Percentiles rank a stretch among this genome's conserved stretches.
phyloP scores from a whole-genome alignment of 257 asterid genomes.

The Solanum chiquidenum region DNA sequence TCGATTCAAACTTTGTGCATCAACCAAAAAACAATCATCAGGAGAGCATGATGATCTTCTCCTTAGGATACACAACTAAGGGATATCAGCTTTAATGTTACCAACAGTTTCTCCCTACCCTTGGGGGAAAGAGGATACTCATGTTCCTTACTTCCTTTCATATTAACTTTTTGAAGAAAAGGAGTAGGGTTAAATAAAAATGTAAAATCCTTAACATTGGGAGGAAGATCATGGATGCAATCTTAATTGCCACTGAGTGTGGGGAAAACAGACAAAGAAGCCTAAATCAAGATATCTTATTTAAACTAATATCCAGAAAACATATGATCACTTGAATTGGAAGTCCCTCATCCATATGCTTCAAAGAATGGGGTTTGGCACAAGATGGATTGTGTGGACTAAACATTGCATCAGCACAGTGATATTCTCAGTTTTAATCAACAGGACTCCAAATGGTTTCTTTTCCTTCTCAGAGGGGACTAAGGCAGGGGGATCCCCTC shows the following conservation, averaged over 20 bases:
- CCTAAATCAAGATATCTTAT: neutral
- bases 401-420: neutral
- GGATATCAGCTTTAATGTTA: neutral
- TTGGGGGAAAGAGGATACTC: neutral
- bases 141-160: neutral
- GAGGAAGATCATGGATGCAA: neutral
- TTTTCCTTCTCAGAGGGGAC: neutral
- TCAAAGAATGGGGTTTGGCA: neutral
- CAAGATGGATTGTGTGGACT: neutral
- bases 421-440: neutral
- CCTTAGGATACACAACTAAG: neutral
- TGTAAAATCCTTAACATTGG: neutral
- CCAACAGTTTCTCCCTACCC: neutral
- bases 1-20: neutral
- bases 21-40: neutral
- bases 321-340: neutral
- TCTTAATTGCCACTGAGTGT: neutral
- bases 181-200: neutral
- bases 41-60: neutral
- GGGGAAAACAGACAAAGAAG: neutral
- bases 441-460: neutral
- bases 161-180: neutral
- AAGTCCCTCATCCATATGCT: neutral
- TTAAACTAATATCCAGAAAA: neutral
- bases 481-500: neutral